A percentile compares a stretch with the other conserved stretches of the same genome.
phyloP scores from a whole-genome alignment of 2,329 filamentous ascomycete species.

The Mycocentrospora acerina region DNA sequence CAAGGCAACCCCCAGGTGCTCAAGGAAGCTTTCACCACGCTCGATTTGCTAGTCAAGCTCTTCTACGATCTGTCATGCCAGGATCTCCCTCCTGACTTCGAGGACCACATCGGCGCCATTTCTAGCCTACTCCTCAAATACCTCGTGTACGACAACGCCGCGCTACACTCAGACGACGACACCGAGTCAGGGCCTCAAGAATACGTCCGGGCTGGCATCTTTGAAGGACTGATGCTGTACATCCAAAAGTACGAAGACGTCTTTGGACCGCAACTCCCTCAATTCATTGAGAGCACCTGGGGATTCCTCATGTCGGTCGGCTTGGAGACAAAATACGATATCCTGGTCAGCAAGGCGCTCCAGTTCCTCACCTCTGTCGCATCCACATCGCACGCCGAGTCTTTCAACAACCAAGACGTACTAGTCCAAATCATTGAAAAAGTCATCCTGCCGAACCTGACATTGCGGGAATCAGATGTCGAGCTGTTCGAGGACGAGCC shows the following conservation, averaged over 20 bases:
- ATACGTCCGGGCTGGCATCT: conserved; percentile 88
- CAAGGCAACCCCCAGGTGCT: conserved; percentile 73
- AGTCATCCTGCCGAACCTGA: conserved; percentile 91
- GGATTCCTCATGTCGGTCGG: conserved; percentile 84
- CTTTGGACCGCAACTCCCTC: conserved; percentile 75
- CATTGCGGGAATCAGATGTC: conserved; percentile 86
- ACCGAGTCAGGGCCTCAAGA: conserved; percentile 82
- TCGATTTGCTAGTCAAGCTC: conserved; percentile 87
- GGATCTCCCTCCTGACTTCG: conserved; percentile 91
- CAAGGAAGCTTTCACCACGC: conserved; percentile 76
- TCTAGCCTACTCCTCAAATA: conserved; percentile 87
- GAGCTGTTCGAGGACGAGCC: conserved; percentile 98
- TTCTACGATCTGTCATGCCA: conserved; percentile 97
- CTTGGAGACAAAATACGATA: conserved; percentile 87
- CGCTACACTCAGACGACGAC: conserved; percentile 85
- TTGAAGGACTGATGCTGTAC: conserved; percentile 85
- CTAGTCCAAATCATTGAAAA: conserved; percentile 90
- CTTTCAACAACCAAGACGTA: conserved; percentile 80
- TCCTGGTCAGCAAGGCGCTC: conserved; percentile 88
- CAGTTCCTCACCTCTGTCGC: conserved; percentile 93
- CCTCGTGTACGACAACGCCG: conserved; percentile 81
- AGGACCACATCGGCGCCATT: conserved; percentile 79
- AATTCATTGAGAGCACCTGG: conserved; percentile 91
- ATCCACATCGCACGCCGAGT: conserved; percentile 71
- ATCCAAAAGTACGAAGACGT: conserved; percentile 95